Conservation (phyloP, 768 basidiomycete species). For the Asterophora lycoperdoides region DNA sequence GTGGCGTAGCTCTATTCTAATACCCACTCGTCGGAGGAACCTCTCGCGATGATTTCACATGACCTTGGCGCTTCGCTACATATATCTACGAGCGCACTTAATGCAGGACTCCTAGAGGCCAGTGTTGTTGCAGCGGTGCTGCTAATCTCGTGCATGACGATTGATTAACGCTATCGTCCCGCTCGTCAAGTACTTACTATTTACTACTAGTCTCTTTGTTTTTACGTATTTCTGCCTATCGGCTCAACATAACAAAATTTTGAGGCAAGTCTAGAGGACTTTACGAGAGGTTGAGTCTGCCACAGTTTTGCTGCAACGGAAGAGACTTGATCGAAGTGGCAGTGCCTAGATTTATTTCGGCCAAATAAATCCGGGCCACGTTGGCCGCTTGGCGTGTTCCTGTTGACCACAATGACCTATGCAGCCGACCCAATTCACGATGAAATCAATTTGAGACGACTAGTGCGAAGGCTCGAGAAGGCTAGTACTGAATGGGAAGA, state of each 20-base stretch:
- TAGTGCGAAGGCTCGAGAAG: conserved; percentile 60
- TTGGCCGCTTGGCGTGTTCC: neutral
- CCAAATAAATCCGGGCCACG: too few species aligned
- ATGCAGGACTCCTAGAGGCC: neutral
- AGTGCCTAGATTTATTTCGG: too few species aligned
- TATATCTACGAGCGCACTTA: neutral
- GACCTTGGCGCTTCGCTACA: neutral
- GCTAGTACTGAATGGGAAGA: conserved; percentile 38
- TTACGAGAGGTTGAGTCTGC: too few species aligned
- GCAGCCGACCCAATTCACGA: conserved; percentile 39
- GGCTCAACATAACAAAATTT: too few species aligned
- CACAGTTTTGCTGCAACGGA: too few species aligned
- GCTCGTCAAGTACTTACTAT: too few species aligned
- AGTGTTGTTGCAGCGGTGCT: neutral
- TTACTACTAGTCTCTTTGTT: too few species aligned
- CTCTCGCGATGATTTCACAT: neutral
- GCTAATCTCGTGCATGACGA: neutral
- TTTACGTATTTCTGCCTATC: too few species aligned
- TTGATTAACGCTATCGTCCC: neutral
- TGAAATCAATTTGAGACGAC: conserved; percentile 61
- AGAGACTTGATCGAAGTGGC: too few species aligned
- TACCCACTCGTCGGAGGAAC: neutral
- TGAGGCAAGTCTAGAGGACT: too few species aligned
- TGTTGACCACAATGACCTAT: conserved; percentile 7
- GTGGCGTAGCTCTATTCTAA: neutral